Conservation (phyloP, 2,329 filamentous ascomycete species). For the Lithohypha guttulata region DNA sequence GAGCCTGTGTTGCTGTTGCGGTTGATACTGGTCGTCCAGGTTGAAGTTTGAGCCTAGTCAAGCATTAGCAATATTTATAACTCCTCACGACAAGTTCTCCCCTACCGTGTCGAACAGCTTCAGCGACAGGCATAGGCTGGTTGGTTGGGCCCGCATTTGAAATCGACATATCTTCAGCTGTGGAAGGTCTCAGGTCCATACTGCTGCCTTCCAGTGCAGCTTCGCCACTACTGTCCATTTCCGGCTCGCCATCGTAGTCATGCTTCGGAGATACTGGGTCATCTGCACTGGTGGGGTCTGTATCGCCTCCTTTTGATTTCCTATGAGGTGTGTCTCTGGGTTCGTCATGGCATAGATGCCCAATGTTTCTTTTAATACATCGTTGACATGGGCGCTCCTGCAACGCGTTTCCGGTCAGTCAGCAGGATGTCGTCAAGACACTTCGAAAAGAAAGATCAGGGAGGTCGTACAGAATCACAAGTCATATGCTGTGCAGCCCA, state of each 20-base stretch:
- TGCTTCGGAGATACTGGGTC: conserved; percentile 40
- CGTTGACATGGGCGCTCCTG: conserved; percentile 92
- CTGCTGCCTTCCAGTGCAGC: conserved; percentile 32
- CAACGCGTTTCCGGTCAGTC: conserved; percentile 28
- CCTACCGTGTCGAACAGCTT: conserved; percentile 66
- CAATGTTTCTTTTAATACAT: conserved; percentile 97
- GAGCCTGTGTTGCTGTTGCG: conserved; percentile 67
- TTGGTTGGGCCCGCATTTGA: conserved; percentile 47
- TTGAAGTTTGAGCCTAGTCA: conserved; percentile 42
- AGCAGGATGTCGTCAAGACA: conserved; percentile 21
- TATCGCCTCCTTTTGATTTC: conserved; percentile 60
- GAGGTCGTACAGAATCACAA: conserved; percentile 61
- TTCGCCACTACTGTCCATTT: conserved; percentile 41
- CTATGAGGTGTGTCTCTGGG: conserved; percentile 71
- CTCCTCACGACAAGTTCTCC: conserved; percentile 22
- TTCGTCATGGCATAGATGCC: conserved; percentile 95
- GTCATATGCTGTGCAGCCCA: conserved; percentile 67
- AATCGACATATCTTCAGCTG: conserved; percentile 19
- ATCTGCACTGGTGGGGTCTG: conserved; percentile 47
- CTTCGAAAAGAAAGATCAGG: conserved; percentile 18
- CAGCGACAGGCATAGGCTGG: conserved; percentile 53
- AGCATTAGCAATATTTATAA: conserved; percentile 19
- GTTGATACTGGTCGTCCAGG: conserved; percentile 71
- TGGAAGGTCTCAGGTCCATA: conserved; percentile 40
- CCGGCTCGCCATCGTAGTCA: conserved; percentile 35